These are phyloP conservation scores for Diaporthe sp. DNA, from an alignment of 2,329 filamentous ascomycete genomes.

Conservation along the genomic window DNA sequence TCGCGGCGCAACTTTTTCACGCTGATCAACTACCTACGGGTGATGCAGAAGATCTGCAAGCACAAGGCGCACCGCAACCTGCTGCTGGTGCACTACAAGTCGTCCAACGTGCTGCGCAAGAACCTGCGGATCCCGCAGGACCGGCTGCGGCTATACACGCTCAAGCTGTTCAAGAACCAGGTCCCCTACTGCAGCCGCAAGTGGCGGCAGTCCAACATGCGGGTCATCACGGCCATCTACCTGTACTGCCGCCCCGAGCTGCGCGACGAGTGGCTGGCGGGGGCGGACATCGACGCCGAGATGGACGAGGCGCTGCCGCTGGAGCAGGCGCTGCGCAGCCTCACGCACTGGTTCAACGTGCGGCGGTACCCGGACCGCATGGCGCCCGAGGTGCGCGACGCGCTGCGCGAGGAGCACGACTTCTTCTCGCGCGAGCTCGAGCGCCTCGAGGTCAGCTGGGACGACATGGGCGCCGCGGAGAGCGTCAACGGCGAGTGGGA, in stretches of 20 bases:
- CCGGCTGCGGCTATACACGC: conserved; percentile 89
- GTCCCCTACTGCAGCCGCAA: conserved; percentile 98
- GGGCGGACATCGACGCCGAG: conserved; percentile 91
- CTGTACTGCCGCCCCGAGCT: conserved; percentile 93
- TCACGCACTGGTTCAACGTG: conserved; percentile 97
- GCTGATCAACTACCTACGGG: conserved; percentile 92
- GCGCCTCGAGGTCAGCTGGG: conserved; percentile 72
- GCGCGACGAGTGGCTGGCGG: conserved; percentile 93
- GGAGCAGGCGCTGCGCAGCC: conserved; percentile 87
- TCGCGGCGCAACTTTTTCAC: conserved; percentile 96
- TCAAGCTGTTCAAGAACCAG: conserved; percentile 99
- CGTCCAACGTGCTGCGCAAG: conserved; percentile 90
- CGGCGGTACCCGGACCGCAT: conserved; percentile 85
- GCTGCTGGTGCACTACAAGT: conserved; percentile 95
- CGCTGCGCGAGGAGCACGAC: conserved; percentile 80
- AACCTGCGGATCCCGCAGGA: conserved; percentile 91
- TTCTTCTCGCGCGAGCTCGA: conserved; percentile 86
- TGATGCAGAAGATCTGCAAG: conserved; percentile 98
- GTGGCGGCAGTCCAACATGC: conserved; percentile 98
- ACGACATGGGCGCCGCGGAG: conserved; percentile 54
- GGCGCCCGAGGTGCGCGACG: conserved; percentile 67
- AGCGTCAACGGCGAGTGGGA: conserved; percentile 47
- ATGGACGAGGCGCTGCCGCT: conserved; percentile 93
- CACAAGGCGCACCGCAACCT: conserved; percentile 95
- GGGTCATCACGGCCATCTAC: conserved; percentile 97